These are phyloP conservation scores for Pyrenula massariospora DNA, from an alignment of 495 filamentous ascomycete species.

Conservation along the genomic window DNA sequence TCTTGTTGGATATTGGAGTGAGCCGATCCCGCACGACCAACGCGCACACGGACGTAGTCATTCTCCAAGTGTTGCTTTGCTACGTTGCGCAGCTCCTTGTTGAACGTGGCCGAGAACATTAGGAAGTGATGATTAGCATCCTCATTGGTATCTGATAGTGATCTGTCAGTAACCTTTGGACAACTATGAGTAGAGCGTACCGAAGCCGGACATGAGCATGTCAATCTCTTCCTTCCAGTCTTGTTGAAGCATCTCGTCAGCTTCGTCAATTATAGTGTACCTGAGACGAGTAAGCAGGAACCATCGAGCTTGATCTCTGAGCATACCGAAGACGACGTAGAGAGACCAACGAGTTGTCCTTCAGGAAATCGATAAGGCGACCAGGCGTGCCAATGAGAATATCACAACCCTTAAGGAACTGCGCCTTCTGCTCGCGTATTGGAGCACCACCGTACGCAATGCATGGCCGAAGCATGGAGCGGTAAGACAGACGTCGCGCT, in stretches of 20 bases:
- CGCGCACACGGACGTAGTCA: constrained; percentile 63
- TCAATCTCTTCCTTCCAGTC: constrained; percentile 66
- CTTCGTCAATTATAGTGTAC: constrained; percentile 86
- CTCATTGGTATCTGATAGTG: constrained; percentile 47
- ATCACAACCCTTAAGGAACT: constrained; percentile 77
- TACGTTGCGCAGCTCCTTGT: constrained; percentile 59
- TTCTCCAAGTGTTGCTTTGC: constrained; percentile 61
- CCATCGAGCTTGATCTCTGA: constrained; percentile 3
- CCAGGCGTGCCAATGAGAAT: constrained; percentile 81
- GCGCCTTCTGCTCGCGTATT: constrained; percentile 46
- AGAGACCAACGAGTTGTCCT: constrained; percentile 51
- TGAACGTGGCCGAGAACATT: constrained; percentile 95
- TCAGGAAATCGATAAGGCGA: constrained; percentile 72
- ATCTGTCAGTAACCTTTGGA: constrained; percentile 14
- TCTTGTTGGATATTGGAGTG: constrained; percentile 70
- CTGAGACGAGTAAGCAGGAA: constrained; percentile 17
- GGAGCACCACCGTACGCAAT: constrained; percentile 20
- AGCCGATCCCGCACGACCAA: constrained; percentile 74
- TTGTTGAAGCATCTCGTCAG: constrained; percentile 72
- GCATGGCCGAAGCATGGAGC: background rate
- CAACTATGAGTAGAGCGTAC: constrained; percentile 36
- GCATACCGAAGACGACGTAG: constrained; percentile 63
- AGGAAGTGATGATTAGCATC: constrained; percentile 74
- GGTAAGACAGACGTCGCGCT: constrained; percentile 79
- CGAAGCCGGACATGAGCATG: constrained; percentile 64